Evolutionary conservation across 352 stramenopile genomes (phyloP).

Genomic region (Globisporangium spinosum): DNA sequence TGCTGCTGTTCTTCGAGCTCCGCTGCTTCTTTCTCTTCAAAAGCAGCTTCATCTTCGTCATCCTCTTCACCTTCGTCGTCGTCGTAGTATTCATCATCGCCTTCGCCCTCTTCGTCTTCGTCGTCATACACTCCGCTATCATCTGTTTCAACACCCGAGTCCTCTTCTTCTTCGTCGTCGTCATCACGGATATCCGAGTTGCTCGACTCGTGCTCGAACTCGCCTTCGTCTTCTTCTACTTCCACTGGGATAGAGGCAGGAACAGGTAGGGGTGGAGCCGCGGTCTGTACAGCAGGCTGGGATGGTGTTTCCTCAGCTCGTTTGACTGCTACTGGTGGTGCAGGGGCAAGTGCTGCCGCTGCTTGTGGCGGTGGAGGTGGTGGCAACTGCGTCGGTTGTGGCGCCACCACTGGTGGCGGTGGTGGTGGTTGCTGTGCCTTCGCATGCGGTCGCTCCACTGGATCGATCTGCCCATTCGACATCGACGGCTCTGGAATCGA

Average conservation of each 20-base stretch:
- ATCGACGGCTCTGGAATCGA: conserved; percentile 43
- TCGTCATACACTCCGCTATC: conserved; percentile 18
- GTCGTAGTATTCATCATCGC: conserved; percentile 21
- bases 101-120: conserved; percentile 18
- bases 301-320: background rate
- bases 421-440: background rate
- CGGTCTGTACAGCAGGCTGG: background rate
- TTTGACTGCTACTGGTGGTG: background rate
- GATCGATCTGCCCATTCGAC: conserved; percentile 25
- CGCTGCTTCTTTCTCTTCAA: conserved; percentile 5
- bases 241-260: background rate
- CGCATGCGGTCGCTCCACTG: conserved; percentile 11
- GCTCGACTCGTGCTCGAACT: conserved; percentile 7
- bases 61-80: conserved; percentile 23
- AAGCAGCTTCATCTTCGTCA: conserved; percentile 5
- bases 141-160: conserved; percentile 19
- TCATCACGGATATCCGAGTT: conserved; percentile 9
- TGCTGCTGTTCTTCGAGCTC: conserved; percentile 6
- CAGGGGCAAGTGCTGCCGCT: background rate
- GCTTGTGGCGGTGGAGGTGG: conserved; percentile 1
- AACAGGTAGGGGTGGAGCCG: background rate
- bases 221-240: background rate
- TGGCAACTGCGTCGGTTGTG: conserved; percentile 2
- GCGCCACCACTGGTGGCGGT: conserved; percentile 2
- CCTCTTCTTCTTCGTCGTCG: conserved; percentile 4